Percentiles rank a stretch among this genome's conserved stretches.
These are phyloP conservation scores for Fusarium guadeloupense DNA, from an alignment of 2,329 filamentous ascomycete species.

Conservation along the genomic window DNA sequence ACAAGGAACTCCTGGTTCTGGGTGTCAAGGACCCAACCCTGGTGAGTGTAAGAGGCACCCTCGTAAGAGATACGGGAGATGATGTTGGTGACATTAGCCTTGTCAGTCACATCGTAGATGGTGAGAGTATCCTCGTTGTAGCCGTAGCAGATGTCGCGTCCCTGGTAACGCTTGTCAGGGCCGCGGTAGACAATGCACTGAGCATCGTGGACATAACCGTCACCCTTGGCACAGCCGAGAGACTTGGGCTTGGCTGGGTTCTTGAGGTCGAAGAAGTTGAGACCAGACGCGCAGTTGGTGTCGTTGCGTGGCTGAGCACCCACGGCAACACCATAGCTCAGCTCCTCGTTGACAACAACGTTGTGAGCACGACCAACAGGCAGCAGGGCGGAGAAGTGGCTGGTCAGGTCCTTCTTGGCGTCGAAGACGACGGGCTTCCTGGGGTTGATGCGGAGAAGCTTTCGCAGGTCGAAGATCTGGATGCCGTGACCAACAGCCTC, in stretches of 20 bases:
- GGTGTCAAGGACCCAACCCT: slow-evolving; percentile 63
- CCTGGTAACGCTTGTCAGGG: slow-evolving; percentile 58
- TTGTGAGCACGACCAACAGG: slow-evolving; percentile 60
- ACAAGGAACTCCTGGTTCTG: slow-evolving; percentile 57
- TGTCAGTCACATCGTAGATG: slow-evolving; percentile 64
- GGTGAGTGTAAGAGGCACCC: slow-evolving; percentile 67
- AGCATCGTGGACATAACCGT: slow-evolving; percentile 70
- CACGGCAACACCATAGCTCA: slow-evolving; percentile 57
- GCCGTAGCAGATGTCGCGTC: slow-evolving; percentile 64
- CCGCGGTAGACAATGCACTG: slow-evolving; percentile 66
- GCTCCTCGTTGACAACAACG: slow-evolving; percentile 60
- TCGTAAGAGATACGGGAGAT: slow-evolving; percentile 63
- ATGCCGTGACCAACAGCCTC: slow-evolving; percentile 63
- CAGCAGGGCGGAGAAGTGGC: slow-evolving; percentile 47
- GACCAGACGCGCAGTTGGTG: slow-evolving; percentile 56
- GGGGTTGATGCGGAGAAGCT: slow-evolving; percentile 57
- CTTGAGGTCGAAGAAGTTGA: slow-evolving; percentile 67
- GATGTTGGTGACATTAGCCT: slow-evolving; percentile 55
- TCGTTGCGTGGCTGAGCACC: slow-evolving; percentile 52
- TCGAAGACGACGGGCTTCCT: slow-evolving; percentile 49
- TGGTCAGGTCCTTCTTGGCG: slow-evolving; percentile 48
- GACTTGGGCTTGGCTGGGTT: slow-evolving; percentile 62
- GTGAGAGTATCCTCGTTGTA: slow-evolving; percentile 64
- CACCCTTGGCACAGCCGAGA: slow-evolving; percentile 62
- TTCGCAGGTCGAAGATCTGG: slow-evolving; percentile 72